Base-by-base conservation (phyloP, 768 basidiomycete species). In the Rhizopogon vesiculosus region DNA sequence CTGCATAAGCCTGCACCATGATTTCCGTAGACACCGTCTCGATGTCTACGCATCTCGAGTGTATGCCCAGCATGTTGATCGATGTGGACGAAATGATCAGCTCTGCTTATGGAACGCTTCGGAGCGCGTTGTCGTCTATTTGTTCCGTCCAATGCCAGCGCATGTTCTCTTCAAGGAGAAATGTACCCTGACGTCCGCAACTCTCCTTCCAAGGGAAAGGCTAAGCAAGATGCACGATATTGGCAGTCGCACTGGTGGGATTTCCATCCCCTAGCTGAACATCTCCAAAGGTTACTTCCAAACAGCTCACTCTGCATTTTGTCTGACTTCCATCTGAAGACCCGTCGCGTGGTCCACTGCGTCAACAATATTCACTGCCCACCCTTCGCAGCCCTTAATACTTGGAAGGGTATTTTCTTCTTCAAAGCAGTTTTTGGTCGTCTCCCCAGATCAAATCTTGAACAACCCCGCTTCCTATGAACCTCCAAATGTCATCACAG, bases 221-320 rank as follows among this genome's bases (percentile, higher is more conserved):
- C 62, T 25, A 79, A 72, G 56, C 81, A 81, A 59, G 75, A 74
- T 53, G 71, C 69, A 25, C 74, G 74, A 46, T 16, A 38, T 1
- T 88, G 85, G 84, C 78, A 79, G 22, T 65, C 82, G 29, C 81
- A 81, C 29, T 90, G 89, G 89, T 91, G 87, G 87, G 85, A 91
- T 58, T 76, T 86, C 42, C 74, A 80, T 56, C 81, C 86, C 28
- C 72, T 89, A 41, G 69, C 78, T 5, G 87, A 88, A 63, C 74
- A 78, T 38, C 72, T 79, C 3, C 72, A 74, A 58, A 77, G 81
- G 89, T 85, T 59, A 46, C 72, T 66, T 19, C 25, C 50, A 40
- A 50, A 44, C 29, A 1, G 25, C 25, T 18, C 0, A 35, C 25
- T 25, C 28, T 7, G 50, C 38, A 3, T 51, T 22, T 48, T 38